A percentile compares a stretch with the other conserved stretches of the same genome.
These are phyloP conservation scores for Citrullus colocynthis DNA, from an alignment of 306 rosid genomes.

Conservation along the genomic window DNA sequence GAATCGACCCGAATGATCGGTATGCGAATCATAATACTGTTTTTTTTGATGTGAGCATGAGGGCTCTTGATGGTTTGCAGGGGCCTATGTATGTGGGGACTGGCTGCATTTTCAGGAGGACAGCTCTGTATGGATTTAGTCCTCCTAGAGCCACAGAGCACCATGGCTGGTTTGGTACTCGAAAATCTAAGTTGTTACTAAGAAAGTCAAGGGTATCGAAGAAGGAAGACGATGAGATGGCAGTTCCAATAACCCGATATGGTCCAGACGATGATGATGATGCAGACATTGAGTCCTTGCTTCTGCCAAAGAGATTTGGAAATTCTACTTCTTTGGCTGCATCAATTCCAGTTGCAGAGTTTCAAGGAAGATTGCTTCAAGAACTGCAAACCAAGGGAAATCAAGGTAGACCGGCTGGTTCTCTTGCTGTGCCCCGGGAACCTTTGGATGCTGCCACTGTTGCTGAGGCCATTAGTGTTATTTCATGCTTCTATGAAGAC, in stretches of 20 bases:
- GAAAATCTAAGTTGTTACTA: slow-evolving; percentile 44
- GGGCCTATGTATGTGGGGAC: slow-evolving; percentile 92
- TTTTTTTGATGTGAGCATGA: slow-evolving; percentile 78
- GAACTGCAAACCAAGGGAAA: slow-evolving; percentile 44
- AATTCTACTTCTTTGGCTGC: slow-evolving; percentile 57
- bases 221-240: slow-evolving; percentile 50
- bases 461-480: slow-evolving; percentile 72
- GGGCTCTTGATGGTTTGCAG: slow-evolving; percentile 84
- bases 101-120: slow-evolving; percentile 75
- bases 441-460: slow-evolving; percentile 77
- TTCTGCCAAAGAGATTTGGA: slow-evolving; percentile 68
- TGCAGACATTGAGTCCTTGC: slow-evolving; percentile 70
- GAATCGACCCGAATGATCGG: slow-evolving; percentile 68
- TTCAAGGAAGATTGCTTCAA: slow-evolving; percentile 69
- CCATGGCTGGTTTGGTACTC: slow-evolving; percentile 64
- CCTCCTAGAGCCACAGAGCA: slow-evolving; percentile 83
- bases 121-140: slow-evolving; percentile 76
- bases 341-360: slow-evolving; percentile 76
- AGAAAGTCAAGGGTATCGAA: slow-evolving; percentile 38
- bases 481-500: slow-evolving; percentile 79
- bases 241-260: slow-evolving; percentile 28
- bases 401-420: slow-evolving; percentile 69
- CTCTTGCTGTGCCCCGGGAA: slow-evolving; percentile 70
- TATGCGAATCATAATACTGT: slow-evolving; percentile 84
- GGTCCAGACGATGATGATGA: slow-evolving; percentile 41